These are phyloP conservation scores for Salvia miltiorrhiza DNA, from an alignment of 257 asterid species.

Conservation along the genomic window DNA sequence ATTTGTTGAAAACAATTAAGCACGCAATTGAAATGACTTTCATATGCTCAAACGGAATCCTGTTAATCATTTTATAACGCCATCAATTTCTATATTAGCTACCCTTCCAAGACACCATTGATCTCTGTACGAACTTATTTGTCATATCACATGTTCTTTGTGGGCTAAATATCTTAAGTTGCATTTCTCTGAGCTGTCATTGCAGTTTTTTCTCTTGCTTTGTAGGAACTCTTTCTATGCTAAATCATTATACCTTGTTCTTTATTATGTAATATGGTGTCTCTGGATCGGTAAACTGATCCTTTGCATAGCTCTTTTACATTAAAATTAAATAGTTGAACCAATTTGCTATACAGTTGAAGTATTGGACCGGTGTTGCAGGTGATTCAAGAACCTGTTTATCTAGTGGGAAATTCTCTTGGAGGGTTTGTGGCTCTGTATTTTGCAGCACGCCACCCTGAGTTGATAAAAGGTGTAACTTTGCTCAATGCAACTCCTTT, in stretches of 20 bases:
- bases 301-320: background rate
- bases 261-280: background rate
- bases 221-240: background rate
- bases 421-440: constrained; percentile 91
- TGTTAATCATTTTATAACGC: too few species aligned
- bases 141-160: too few species aligned
- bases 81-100: too few species aligned
- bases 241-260: background rate
- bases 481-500: constrained; percentile 94
- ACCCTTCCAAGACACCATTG: too few species aligned
- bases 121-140: too few species aligned
- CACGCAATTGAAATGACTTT: background rate
- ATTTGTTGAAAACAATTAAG: too few species aligned
- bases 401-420: constrained; percentile 90
- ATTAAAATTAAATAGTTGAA: background rate
- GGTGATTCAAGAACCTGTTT: constrained; percentile 91
- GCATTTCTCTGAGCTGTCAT: background rate
- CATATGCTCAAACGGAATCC: background rate
- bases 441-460: constrained; percentile 80
- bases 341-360: constrained; percentile 14
- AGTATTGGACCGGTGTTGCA: constrained; percentile 25
- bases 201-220: background rate
- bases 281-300: background rate
- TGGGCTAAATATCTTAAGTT: background rate
- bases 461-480: constrained; percentile 82